A percentile compares a stretch with the other conserved stretches of the same genome.
Conservation (phyloP, 306 rosid species). For the Gynostemma pentaphyllum region DNA sequence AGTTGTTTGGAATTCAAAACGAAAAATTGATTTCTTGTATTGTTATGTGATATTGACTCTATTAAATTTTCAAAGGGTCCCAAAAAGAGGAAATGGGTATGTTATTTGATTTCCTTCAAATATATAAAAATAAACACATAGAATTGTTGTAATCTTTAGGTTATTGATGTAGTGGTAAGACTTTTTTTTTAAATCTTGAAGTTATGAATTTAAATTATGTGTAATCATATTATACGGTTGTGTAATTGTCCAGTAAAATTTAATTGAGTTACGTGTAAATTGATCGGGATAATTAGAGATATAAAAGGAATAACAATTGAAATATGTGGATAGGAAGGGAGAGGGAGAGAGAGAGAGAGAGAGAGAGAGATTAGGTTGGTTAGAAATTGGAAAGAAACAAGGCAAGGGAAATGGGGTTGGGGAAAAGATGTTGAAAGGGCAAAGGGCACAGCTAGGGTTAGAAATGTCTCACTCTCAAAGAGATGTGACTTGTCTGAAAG, state of each 20-base stretch:
- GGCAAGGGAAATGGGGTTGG: neutral
- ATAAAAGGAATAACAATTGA: neutral
- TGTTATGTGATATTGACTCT: constrained; percentile 32
- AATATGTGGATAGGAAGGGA: neutral
- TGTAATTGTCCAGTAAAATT: too few species aligned
- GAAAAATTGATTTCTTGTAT: constrained; percentile 42
- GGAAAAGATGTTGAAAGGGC: constrained; percentile 5
- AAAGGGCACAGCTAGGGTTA: constrained; percentile 11
- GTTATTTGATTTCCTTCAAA: too few species aligned
- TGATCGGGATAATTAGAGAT: too few species aligned
- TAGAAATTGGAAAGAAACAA: neutral
- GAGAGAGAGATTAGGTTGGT: neutral
- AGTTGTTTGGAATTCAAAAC: constrained; percentile 30
- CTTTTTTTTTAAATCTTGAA: too few species aligned
- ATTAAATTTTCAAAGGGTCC: too few species aligned
- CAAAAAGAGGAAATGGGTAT: too few species aligned
- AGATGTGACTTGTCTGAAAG: constrained; percentile 13
- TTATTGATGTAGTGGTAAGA: too few species aligned
- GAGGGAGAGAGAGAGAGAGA: neutral
- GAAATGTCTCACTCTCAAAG: constrained; percentile 1
- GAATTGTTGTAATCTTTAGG: too few species aligned
- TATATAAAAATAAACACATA: too few species aligned
- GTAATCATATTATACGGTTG: too few species aligned
- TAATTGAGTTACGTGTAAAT: too few species aligned
- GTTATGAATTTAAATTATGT: too few species aligned